These are phyloP conservation scores for Copromyces sp. DNA, from an alignment of 495 filamentous ascomycete species.

Conservation along the genomic window DNA sequence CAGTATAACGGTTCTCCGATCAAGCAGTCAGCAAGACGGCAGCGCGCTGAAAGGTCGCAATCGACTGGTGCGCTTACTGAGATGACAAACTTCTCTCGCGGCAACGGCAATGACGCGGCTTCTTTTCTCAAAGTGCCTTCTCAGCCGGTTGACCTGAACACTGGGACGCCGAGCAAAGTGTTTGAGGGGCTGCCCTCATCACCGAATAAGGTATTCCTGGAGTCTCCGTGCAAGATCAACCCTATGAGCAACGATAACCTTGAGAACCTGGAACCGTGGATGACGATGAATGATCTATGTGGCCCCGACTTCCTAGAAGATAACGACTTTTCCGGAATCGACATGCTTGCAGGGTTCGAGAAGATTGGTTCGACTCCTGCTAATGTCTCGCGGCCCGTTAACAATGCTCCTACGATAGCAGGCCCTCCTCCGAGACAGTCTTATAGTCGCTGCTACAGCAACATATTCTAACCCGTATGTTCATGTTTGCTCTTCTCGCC, in stretches of 20 bases:
- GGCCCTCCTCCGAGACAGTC: conserved; percentile 8
- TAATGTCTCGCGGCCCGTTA: conserved; percentile 16
- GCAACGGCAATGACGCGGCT: conserved; percentile 37
- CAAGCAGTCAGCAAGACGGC: conserved; percentile 60
- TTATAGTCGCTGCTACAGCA: conserved; percentile 30
- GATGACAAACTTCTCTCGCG: conserved; percentile 44
- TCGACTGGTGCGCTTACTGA: conserved; percentile 57
- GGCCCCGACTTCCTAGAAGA: conserved; percentile 45
- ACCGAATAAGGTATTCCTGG: conserved; percentile 47
- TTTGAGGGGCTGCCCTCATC: conserved; percentile 39
- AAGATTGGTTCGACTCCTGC: conserved; percentile 58
- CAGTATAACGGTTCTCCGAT: conserved; percentile 56
- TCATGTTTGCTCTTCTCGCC: conserved; percentile 8
- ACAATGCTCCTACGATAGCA: conserved; percentile 25
- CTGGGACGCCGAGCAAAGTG: conserved; percentile 45
- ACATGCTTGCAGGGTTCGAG: conserved; percentile 82
- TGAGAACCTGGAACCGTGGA: conserved; percentile 31
- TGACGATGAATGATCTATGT: conserved; percentile 44
- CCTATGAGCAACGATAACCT: conserved; percentile 29
- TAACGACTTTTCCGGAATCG: conserved; percentile 60
- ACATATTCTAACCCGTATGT: conserved; percentile 29
- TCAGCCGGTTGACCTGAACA: conserved; percentile 29
- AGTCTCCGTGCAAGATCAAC: conserved; percentile 33
- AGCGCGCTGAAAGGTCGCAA: conserved; percentile 45
- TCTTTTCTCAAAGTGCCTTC: conserved; percentile 36